Evolutionary conservation across 2,329 filamentous ascomycete genomes (phyloP).

Genomic region (Penicillium fuscoglaucum): DNA sequence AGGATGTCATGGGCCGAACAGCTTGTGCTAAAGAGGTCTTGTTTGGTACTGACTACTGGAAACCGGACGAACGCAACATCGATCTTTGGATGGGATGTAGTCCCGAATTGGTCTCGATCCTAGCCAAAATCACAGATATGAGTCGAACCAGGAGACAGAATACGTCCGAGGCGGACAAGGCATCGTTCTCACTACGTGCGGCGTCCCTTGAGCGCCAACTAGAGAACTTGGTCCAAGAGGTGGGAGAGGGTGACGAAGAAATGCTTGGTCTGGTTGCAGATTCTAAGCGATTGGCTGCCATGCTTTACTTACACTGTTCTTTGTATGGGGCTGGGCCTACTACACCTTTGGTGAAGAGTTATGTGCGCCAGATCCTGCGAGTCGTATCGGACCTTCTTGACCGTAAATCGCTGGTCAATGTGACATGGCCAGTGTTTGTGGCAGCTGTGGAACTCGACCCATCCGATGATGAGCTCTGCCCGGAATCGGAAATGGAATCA

Average conservation of each 20-base stretch:
- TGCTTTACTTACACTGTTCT: conserved; percentile 50
- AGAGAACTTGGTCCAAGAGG: conserved; percentile 36
- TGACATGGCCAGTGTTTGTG: conserved; percentile 49
- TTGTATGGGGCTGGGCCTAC: conserved; percentile 46
- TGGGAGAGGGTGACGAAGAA: conserved; percentile 34
- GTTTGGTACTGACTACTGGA: conserved; percentile 53
- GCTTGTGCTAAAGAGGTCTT: conserved; percentile 51
- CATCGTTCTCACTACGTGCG: conserved; percentile 34
- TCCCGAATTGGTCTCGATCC: conserved; percentile 48
- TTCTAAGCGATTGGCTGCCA: conserved; percentile 46
- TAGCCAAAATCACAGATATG: conserved; percentile 52
- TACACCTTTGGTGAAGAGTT: conserved; percentile 36
- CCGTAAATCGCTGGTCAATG: conserved; percentile 34
- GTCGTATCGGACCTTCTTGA: conserved; percentile 38
- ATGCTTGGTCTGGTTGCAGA: conserved; percentile 42
- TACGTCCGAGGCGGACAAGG: conserved; percentile 25
- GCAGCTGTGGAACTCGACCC: conserved; percentile 47
- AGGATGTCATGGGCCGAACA: conserved; percentile 54
- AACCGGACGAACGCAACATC: conserved; percentile 39
- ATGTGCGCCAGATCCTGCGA: conserved; percentile 39
- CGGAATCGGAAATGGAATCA: conserved; percentile 17
- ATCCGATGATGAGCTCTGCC: conserved; percentile 40
- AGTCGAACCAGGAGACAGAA: conserved; percentile 39
- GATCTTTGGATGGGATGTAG: conserved; percentile 53
- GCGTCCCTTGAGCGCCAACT: conserved; percentile 39